phyloP scores from a whole-genome alignment of 495 filamentous ascomycete species.

The Cairneyella variabilis region DNA sequence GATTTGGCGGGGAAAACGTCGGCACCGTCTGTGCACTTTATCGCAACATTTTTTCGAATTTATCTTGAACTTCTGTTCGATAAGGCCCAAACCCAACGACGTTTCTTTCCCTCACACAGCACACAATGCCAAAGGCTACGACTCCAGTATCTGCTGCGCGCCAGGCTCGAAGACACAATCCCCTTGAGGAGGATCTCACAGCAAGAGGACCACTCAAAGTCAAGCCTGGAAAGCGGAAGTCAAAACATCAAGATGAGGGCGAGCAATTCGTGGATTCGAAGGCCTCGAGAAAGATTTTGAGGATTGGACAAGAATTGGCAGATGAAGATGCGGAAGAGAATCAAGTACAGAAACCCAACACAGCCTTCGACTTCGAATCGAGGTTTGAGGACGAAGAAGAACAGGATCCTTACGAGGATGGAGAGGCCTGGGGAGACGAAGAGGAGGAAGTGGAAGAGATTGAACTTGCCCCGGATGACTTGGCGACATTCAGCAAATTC shows the following conservation, averaged over 20 bases:
- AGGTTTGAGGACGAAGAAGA: slow-evolving; percentile 46
- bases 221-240: slow-evolving; percentile 53
- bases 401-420: slow-evolving; percentile 52
- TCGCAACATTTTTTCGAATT: not conserved
- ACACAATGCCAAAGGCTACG: slow-evolving; percentile 48
- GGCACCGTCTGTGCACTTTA: not conserved
- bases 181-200: slow-evolving; percentile 67
- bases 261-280: slow-evolving; percentile 79
- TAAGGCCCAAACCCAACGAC: not conserved
- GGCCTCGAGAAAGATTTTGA: slow-evolving; percentile 80
- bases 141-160: slow-evolving; percentile 35
- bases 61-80: not conserved
- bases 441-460: slow-evolving; percentile 74
- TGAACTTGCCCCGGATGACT: slow-evolving; percentile 85
- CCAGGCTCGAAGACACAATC: slow-evolving; percentile 55
- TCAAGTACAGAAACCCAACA: slow-evolving; percentile 39
- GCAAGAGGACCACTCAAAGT: slow-evolving; percentile 59
- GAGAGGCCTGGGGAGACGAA: slow-evolving; percentile 53
- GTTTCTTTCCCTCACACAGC: not conserved
- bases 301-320: slow-evolving; percentile 76
- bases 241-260: slow-evolving; percentile 52
- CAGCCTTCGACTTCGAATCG: slow-evolving; percentile 64
- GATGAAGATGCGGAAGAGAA: slow-evolving; percentile 66
- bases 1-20: not conserved
- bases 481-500: slow-evolving; percentile 88